These are phyloP conservation scores for Diaporthe batatas DNA, from an alignment of 2,329 filamentous ascomycete species.

Conservation along the genomic window DNA sequence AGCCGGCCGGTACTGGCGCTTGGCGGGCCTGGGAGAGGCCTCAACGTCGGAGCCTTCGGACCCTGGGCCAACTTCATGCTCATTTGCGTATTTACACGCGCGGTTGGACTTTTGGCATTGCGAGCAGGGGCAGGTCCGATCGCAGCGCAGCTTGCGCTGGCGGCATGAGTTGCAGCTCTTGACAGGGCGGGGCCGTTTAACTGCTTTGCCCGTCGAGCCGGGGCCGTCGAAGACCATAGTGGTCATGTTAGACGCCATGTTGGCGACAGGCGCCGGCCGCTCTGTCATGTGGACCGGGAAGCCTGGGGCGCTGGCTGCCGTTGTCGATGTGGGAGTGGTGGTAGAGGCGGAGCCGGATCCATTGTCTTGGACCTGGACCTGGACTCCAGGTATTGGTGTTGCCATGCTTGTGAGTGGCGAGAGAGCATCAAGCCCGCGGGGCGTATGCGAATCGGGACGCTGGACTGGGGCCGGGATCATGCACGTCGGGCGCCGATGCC, in stretches of 20 bases:
- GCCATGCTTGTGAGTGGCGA: conserved; percentile 34
- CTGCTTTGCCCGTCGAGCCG: conserved; percentile 51
- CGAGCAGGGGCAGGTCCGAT: conserved; percentile 67
- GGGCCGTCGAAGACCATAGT: conserved; percentile 44
- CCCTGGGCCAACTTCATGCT: conserved; percentile 59
- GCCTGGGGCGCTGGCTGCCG: conserved; percentile 16
- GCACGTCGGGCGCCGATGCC: conserved; percentile 23
- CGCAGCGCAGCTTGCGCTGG: conserved; percentile 69
- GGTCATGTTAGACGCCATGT: conserved; percentile 42
- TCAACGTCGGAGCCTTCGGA: conserved; percentile 59
- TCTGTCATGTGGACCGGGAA: conserved; percentile 36
- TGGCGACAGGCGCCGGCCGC: conserved; percentile 37
- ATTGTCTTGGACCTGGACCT: conserved; percentile 37
- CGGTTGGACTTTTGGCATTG: conserved; percentile 71
- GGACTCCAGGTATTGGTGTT: conserved; percentile 38
- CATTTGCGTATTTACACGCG: conserved; percentile 65
- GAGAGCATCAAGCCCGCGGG: conserved; percentile 36
- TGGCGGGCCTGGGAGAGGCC: conserved; percentile 47
- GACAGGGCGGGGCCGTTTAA: conserved; percentile 67
- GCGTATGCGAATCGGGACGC: conserved; percentile 14
- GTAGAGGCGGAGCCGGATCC: conserved; percentile 38
- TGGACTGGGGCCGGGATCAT: conserved; percentile 14
- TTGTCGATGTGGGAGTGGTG: conserved; percentile 34
- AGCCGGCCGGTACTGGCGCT: conserved; percentile 50
- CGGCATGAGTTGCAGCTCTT: conserved; percentile 70